phyloP scores from a whole-genome alignment of 2,329 filamentous ascomycete genomes.

The Apiospora koreana region DNA sequence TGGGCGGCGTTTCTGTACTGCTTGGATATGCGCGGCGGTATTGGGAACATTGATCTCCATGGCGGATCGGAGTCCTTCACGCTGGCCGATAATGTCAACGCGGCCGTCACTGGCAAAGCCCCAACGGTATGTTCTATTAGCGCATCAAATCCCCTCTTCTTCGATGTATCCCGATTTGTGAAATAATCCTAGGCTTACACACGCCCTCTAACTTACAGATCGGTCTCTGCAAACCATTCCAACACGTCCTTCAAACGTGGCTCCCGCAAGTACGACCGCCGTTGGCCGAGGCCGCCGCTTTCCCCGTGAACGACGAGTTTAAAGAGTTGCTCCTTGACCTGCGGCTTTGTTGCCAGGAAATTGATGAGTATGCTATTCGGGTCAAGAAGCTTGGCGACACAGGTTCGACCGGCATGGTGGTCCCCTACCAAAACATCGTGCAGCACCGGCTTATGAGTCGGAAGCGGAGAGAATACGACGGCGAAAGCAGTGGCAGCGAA shows the following conservation, averaged over 20 bases:
- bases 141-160: background rate
- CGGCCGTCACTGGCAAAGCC: background rate
- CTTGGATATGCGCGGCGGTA: background rate
- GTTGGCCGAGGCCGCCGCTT: background rate
- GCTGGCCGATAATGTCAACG: background rate
- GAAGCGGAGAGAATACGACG: background rate
- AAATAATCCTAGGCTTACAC: background rate
- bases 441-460: background rate
- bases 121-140: background rate
- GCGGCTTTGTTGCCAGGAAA: background rate
- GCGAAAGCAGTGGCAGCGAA: background rate
- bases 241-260: background rate
- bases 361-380: background rate
- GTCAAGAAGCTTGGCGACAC: background rate
- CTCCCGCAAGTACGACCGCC: background rate
- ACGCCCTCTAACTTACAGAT: background rate
- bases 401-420: background rate
- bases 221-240: background rate
- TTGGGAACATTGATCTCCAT: background rate
- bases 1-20: background rate
- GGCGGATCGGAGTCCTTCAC: background rate
- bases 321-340: background rate
- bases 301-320: background rate
- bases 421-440: background rate
- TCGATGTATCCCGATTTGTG: background rate